Conservation (phyloP, 306 rosid species). For the Luffa aegyptiaca region DNA sequence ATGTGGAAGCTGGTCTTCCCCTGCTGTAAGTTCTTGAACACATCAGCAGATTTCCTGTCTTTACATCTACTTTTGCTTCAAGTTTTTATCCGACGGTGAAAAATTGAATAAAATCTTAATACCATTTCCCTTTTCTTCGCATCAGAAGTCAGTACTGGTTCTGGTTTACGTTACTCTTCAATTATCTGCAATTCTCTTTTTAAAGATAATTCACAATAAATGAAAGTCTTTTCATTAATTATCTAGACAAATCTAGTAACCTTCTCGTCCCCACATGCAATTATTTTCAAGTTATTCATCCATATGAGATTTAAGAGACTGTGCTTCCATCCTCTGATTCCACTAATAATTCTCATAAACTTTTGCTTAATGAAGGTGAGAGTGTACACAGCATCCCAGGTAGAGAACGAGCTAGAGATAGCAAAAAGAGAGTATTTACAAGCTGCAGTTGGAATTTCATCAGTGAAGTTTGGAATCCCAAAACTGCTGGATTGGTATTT, state of each 20-base stretch:
- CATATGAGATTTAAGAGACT: neutral
- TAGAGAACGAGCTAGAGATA: slow-evolving; percentile 71
- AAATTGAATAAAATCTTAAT: neutral
- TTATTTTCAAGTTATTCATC: neutral
- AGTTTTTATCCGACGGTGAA: neutral
- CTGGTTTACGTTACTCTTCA: neutral
- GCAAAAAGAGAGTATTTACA: slow-evolving; percentile 85
- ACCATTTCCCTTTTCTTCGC: neutral
- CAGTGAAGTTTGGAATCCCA: slow-evolving; percentile 57
- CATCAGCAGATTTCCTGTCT: neutral
- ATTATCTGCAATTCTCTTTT: neutral
- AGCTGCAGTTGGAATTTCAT: slow-evolving; percentile 70
- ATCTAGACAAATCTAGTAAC: neutral
- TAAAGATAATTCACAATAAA: neutral
- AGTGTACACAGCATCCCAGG: slow-evolving; percentile 77
- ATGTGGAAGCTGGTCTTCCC: slow-evolving; percentile 98
- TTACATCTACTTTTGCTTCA: neutral
- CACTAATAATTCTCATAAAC: neutral
- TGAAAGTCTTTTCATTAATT: neutral
- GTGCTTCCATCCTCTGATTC: slow-evolving; percentile 1
- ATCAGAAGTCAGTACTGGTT: neutral
- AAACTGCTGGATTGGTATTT: slow-evolving; percentile 83
- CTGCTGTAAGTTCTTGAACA: slow-evolving; percentile 57
- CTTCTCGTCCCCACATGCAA: neutral
- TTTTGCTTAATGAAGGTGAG: slow-evolving; percentile 62